Evolutionary conservation across 2,329 filamentous ascomycete genomes (phyloP).

Genomic region (Eutypella sp.): DNA sequence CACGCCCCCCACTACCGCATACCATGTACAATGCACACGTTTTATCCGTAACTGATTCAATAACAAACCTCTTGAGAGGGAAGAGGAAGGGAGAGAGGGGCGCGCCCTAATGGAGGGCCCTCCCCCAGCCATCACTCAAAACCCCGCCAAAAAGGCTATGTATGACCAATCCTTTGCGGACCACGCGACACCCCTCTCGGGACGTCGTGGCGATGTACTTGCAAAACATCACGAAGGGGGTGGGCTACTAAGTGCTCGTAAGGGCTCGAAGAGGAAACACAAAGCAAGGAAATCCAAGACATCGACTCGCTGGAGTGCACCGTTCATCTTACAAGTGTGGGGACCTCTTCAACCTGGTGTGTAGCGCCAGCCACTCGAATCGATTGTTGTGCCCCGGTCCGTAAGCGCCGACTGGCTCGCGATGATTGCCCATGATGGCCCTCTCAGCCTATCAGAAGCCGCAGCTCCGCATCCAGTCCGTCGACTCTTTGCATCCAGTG

Average conservation of each 20-base stretch:
- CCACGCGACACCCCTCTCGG: constrained; percentile 38
- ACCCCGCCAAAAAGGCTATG: too few species aligned
- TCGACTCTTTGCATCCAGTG: constrained; percentile 25
- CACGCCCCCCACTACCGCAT: too few species aligned
- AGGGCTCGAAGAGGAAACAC: constrained; percentile 24
- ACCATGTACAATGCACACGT: too few species aligned
- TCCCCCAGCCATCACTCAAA: too few species aligned
- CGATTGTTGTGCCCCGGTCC: constrained; percentile 33
- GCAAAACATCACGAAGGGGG: constrained; percentile 20
- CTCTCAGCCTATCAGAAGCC: constrained; percentile 40
- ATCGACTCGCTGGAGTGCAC: constrained; percentile 40
- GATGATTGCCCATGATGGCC: constrained; percentile 25
- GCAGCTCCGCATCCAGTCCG: constrained; percentile 28
- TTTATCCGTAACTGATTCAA: constrained; percentile 10
- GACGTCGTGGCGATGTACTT: constrained; percentile 35
- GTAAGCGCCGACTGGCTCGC: constrained; percentile 46
- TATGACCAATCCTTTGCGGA: constrained; percentile 34
- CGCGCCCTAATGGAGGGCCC: too few species aligned
- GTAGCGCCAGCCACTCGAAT: constrained; percentile 40
- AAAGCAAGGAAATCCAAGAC: constrained; percentile 42
- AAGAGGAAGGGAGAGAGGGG: neutral
- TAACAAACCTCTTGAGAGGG: neutral
- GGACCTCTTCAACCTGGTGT: constrained; percentile 33
- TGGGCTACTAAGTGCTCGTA: too few species aligned
- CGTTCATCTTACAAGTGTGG: constrained; percentile 38